Evolutionary conservation across 2,329 filamentous ascomycete species (phyloP).

Genomic region (Trichophyton simii): DNA sequence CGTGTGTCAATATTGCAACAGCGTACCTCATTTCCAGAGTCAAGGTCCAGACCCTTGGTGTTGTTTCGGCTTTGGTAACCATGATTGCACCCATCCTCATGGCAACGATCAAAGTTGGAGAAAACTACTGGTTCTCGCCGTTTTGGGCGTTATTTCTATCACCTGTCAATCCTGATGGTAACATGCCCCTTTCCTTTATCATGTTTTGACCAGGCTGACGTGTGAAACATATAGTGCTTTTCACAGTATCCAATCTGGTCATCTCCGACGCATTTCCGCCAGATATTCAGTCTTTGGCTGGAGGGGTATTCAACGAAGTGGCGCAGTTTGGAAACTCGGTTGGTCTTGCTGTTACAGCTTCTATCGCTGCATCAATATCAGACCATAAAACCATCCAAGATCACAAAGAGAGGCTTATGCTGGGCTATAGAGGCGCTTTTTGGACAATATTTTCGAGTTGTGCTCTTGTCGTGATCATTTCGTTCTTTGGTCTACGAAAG

Average conservation of each 20-base stretch:
- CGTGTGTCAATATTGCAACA: slow-evolving; percentile 9
- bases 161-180: slow-evolving; percentile 13
- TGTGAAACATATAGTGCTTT: slow-evolving; percentile 4
- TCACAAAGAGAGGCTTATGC: slow-evolving; percentile 5
- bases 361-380: slow-evolving; percentile 25
- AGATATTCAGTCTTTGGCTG: slow-evolving; percentile 46
- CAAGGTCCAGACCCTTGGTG: slow-evolving; percentile 9
- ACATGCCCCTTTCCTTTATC: not conserved
- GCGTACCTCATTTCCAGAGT: slow-evolving; percentile 11
- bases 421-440: slow-evolving; percentile 10
- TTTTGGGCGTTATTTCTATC: slow-evolving; percentile 11
- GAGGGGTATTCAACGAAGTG: slow-evolving; percentile 49
- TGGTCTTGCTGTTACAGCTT: slow-evolving; percentile 40
- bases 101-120: slow-evolving; percentile 9
- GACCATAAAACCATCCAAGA: slow-evolving; percentile 4
- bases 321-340: slow-evolving; percentile 44
- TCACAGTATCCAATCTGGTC: slow-evolving; percentile 42
- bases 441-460: slow-evolving; percentile 13
- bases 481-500: slow-evolving; percentile 11
- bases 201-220: not conserved
- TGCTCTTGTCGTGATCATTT: slow-evolving; percentile 9
- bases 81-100: slow-evolving; percentile 11
- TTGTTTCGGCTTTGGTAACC: slow-evolving; percentile 11
- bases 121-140: slow-evolving; percentile 10
- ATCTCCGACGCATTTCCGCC: slow-evolving; percentile 44